phyloP scores from a whole-genome alignment of 176 grass and related monocot species.

The Dactylis glomerata region DNA sequence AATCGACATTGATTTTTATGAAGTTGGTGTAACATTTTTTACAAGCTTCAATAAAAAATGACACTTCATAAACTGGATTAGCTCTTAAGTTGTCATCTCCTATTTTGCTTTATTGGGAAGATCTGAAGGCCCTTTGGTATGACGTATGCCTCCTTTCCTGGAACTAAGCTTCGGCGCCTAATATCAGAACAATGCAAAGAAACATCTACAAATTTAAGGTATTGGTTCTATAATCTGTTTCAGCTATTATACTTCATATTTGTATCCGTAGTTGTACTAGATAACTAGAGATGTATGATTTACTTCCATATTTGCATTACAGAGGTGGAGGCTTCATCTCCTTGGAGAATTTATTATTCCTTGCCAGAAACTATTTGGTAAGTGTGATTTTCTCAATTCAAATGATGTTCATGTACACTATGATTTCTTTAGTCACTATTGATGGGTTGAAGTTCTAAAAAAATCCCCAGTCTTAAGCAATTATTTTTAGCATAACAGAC shows the following conservation, averaged over 20 bases:
- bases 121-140: conserved; percentile 68
- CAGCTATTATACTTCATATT: neutral
- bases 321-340: conserved; percentile 98
- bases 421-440: neutral
- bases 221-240: neutral
- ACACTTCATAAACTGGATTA: neutral
- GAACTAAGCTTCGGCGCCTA: conserved; percentile 62
- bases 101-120: conserved; percentile 54
- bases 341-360: conserved; percentile 93
- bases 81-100: neutral
- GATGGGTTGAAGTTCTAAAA: neutral
- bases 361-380: conserved; percentile 83
- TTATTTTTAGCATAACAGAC: neutral
- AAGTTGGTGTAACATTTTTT: neutral
- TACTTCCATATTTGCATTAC: conserved; percentile 20
- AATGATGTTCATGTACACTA: neutral
- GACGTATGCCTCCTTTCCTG: conserved; percentile 85
- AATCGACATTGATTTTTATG: neutral
- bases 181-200: conserved; percentile 98
- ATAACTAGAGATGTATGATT: conserved; percentile 9
- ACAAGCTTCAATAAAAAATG: neutral
- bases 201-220: conserved; percentile 98
- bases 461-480: neutral
- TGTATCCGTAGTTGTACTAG: neutral
- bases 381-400: conserved; percentile 27